Evolutionary conservation across 139 green algal species (phyloP).

Genomic region (Nannochloris sp.): DNA sequence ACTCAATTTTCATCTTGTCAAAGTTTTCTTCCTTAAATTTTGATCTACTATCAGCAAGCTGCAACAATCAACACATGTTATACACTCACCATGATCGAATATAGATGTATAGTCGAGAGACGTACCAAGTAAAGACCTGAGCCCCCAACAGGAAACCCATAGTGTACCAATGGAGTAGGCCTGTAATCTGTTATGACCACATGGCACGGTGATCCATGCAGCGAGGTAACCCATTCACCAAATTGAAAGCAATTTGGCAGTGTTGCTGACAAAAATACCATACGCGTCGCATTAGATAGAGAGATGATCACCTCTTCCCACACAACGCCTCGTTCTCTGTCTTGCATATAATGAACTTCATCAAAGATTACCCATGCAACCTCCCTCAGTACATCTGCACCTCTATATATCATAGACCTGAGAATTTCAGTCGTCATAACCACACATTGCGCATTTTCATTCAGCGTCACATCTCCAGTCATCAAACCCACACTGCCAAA

Average conservation of each 20-base stretch:
- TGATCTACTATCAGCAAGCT: conserved; percentile 48
- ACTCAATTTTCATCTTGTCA: conserved; percentile 26
- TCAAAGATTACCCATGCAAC: conserved; percentile 95
- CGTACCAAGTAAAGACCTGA: conserved; percentile 66
- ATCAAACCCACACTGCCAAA: conserved; percentile 78
- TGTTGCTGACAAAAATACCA: conserved; percentile 84
- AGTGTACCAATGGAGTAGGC: conserved; percentile 93
- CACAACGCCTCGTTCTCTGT: conserved; percentile 94
- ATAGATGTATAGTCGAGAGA: neutral
- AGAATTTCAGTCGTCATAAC: conserved; percentile 99
- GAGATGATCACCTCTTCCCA: conserved; percentile 99
- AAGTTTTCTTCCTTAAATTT: conserved; percentile 69
- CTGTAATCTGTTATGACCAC: conserved; percentile 92
- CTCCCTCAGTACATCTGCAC: conserved; percentile 81
- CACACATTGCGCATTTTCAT: conserved; percentile 78
- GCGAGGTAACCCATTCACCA: conserved; percentile 75
- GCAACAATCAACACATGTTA: conserved; percentile 25
- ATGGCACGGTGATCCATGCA: conserved; percentile 83
- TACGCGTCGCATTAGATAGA: conserved; percentile 42
- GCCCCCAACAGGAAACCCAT: conserved; percentile 67
- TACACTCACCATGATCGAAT: conserved; percentile 31
- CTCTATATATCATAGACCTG: conserved; percentile 79
- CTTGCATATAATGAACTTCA: conserved; percentile 88
- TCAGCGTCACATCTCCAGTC: conserved; percentile 83
- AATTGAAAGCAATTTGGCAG: conserved; percentile 94